A percentile compares a stretch with the other conserved stretches of the same genome.
These are phyloP conservation scores for Orbilia blumenaviensis DNA, from an alignment of 2,329 filamentous ascomycete genomes.

Conservation along the genomic window DNA sequence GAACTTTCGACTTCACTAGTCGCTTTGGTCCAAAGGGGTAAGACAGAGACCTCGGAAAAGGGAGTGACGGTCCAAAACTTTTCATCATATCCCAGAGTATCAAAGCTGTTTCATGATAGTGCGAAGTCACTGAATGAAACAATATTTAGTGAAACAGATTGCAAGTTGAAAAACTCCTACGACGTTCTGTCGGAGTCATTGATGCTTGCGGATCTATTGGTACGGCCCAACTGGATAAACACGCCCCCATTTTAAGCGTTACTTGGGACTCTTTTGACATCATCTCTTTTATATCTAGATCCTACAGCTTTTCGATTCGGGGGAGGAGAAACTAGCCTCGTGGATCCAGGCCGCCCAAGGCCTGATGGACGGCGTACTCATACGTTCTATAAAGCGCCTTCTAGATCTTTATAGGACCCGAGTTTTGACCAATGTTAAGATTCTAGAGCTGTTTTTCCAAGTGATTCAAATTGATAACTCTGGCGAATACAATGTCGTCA, in stretches of 20 bases:
- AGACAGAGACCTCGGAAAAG: background rate
- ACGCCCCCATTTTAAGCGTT: background rate
- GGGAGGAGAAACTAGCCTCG: background rate
- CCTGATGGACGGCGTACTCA: background rate
- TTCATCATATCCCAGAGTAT: background rate
- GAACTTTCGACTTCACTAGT: background rate
- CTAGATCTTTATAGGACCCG: background rate
- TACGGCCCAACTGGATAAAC: background rate
- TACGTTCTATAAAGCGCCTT: background rate
- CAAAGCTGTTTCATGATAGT: background rate
- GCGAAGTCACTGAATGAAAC: background rate
- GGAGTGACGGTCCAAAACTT: background rate
- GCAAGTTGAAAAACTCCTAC: background rate
- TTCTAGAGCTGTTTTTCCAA: background rate
- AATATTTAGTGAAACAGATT: background rate
- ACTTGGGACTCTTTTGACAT: background rate
- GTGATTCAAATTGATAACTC: background rate
- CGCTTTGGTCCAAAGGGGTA: background rate
- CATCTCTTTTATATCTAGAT: background rate
- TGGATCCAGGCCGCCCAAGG: background rate
- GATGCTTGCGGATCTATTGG: conserved; percentile 2
- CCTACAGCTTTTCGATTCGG: background rate
- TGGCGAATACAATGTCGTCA: background rate
- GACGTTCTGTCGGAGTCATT: background rate
- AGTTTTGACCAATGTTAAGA: background rate